A percentile compares a stretch with the other conserved stretches of the same genome.
Conservation (phyloP, 2,329 filamentous ascomycete species). For the Triangularia verruculosa region DNA sequence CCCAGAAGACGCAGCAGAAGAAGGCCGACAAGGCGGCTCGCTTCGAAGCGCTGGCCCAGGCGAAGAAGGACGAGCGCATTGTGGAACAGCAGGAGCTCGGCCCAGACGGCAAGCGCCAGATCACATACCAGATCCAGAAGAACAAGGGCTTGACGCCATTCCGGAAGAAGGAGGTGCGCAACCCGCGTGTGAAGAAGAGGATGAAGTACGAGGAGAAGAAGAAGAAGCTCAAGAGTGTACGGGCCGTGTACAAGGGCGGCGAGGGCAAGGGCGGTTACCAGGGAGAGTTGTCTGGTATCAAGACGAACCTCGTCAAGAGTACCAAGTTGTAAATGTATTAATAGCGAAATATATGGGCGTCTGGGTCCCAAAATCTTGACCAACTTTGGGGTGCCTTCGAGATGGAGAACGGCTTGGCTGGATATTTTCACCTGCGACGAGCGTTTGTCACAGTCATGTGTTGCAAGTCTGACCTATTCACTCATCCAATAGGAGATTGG, state of each 20-base stretch:
- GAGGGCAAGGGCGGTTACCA: slow-evolving; percentile 82
- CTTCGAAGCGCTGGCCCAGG: slow-evolving; percentile 54
- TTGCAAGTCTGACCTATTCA: background rate
- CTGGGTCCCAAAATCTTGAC: background rate
- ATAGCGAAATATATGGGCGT: background rate
- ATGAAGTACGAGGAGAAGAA: slow-evolving; percentile 95
- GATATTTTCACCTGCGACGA: background rate
- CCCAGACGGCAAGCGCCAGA: slow-evolving; percentile 84
- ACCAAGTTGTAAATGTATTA: slow-evolving; percentile 66
- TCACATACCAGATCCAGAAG: slow-evolving; percentile 92
- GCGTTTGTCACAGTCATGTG: background rate
- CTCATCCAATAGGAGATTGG: background rate
- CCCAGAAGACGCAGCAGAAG: slow-evolving; percentile 66
- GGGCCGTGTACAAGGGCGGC: slow-evolving; percentile 80
- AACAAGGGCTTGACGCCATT: slow-evolving; percentile 92
- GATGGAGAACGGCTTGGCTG: no score
- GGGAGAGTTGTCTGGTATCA: slow-evolving; percentile 93
- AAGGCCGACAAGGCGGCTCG: slow-evolving; percentile 66
- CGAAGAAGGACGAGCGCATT: slow-evolving; percentile 61
- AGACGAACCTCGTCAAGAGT: slow-evolving; percentile 88
- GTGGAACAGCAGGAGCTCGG: slow-evolving; percentile 68
- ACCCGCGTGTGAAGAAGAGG: slow-evolving; percentile 96
- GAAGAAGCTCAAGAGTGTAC: slow-evolving; percentile 91
- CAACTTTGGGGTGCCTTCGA: background rate
- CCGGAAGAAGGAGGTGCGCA: slow-evolving; percentile 89